A percentile compares a stretch with the other conserved stretches of the same genome.
phyloP scores from a whole-genome alignment of 306 rosid species.

The Senna tora region DNA sequence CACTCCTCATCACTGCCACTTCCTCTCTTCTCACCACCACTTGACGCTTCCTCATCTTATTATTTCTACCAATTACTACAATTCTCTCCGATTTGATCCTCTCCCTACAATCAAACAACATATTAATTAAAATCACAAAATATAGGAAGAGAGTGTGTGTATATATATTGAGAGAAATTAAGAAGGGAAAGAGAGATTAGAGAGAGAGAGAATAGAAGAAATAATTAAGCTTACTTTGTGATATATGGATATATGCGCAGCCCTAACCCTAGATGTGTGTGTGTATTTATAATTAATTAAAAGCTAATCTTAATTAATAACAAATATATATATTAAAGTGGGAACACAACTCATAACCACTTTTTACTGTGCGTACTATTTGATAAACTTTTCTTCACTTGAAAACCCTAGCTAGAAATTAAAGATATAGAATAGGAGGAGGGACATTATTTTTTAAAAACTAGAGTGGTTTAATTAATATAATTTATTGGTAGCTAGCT shows the following conservation, averaged over 20 bases:
- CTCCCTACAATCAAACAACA: slow-evolving; percentile 22
- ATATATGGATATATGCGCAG: slow-evolving; percentile 36
- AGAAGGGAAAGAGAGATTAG: not conserved
- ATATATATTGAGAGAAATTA: not conserved
- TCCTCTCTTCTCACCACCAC: slow-evolving; percentile 79
- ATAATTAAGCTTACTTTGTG: slow-evolving; percentile 39
- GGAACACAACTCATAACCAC: slow-evolving; percentile 38
- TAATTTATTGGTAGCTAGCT: no score
- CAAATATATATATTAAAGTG: no score
- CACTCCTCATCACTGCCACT: slow-evolving; percentile 44
- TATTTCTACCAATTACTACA: not conserved
- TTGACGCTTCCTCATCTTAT: slow-evolving; percentile 85
- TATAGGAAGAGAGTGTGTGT: not conserved
- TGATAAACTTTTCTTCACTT: slow-evolving; percentile 4
- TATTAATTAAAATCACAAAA: slow-evolving; percentile 21
- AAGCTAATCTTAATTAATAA: slow-evolving; percentile 7
- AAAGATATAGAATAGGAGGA: no score
- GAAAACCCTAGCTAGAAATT: slow-evolving; percentile 16
- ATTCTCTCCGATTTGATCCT: slow-evolving; percentile 14
- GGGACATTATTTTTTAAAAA: not conserved
- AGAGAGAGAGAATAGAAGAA: slow-evolving; percentile 2
- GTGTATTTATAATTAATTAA: slow-evolving; percentile 53
- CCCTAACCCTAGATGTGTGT: slow-evolving; percentile 80
- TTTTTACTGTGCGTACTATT: slow-evolving; percentile 22
- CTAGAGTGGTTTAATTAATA: not conserved